Evolutionary conservation across 208 protist genomes (phyloP).

Genomic region (Hexamita inflata): DNA sequence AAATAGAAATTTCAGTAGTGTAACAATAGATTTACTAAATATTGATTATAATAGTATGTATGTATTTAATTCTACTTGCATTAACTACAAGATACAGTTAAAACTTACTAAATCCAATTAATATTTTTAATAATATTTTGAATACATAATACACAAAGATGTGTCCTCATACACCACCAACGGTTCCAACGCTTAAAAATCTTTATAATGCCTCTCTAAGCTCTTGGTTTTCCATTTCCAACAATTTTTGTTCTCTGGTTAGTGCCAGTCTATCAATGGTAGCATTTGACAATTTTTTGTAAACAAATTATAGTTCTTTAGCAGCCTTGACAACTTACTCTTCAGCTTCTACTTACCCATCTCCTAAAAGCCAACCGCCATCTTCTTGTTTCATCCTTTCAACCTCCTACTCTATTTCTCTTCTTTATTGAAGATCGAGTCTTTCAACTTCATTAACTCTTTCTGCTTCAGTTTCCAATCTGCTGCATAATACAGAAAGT

Average conservation of each 20-base stretch:
- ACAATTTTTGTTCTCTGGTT: neutral
- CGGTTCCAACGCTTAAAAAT: too few relatives aligned
- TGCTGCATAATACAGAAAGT: neutral
- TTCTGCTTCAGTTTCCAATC: slow-evolving; percentile 20
- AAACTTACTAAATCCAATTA: too few relatives aligned
- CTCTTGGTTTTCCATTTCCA: slow-evolving; percentile 12
- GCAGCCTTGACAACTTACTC: neutral
- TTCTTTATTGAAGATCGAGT: neutral
- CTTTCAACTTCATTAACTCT: slow-evolving; percentile 20
- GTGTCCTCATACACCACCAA: too few relatives aligned
- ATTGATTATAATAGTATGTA: too few relatives aligned
- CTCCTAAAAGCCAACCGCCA: neutral
- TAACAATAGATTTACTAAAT: too few relatives aligned
- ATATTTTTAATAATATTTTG: too few relatives aligned
- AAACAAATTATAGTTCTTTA: neutral
- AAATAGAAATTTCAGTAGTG: too few relatives aligned
- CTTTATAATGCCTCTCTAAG: slow-evolving; percentile 16
- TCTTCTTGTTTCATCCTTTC: neutral
- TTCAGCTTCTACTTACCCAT: neutral
- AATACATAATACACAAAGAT: too few relatives aligned
- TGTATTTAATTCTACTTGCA: too few relatives aligned
- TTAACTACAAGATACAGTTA: too few relatives aligned
- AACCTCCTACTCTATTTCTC: neutral
- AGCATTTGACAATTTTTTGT: slow-evolving; percentile 4
- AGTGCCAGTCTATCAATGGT: slow-evolving; percentile 17